These are phyloP conservation scores for Irpex sp. DNA, from an alignment of 1,284 basidiomycete genomes.

Conservation along the genomic window DNA sequence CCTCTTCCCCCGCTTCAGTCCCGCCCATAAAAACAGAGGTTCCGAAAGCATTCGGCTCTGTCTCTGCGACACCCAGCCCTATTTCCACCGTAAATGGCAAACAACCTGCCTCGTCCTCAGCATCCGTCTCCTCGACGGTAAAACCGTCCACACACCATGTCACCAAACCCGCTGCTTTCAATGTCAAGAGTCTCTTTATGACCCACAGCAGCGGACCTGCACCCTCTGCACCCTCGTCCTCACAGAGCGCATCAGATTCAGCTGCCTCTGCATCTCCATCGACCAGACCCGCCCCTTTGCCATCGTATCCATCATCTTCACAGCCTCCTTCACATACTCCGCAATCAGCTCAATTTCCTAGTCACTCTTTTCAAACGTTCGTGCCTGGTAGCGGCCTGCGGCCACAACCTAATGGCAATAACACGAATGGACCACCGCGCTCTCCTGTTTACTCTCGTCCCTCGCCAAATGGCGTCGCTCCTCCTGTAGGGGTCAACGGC, in stretches of 20 bases:
- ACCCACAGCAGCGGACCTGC: conserved; percentile 35
- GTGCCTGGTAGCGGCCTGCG: conserved; percentile 22
- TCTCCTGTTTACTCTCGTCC: conserved; percentile 63
- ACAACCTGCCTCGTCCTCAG: conserved; percentile 17
- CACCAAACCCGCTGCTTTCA: conserved; percentile 29
- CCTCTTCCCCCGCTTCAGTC: conserved; percentile 63
- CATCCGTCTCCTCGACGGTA: conserved; percentile 30
- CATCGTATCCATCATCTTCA: conserved; percentile 21
- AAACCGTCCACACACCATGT: conserved; percentile 20
- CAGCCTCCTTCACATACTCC: conserved; percentile 32
- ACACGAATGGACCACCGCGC: conserved; percentile 46
- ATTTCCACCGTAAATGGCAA: conserved; percentile 49
- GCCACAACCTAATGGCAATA: conserved; percentile 30
- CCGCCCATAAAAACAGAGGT: conserved; percentile 65
- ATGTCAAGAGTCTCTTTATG: conserved; percentile 68
- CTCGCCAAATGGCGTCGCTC: conserved; percentile 53
- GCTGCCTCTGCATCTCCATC: conserved; percentile 40
- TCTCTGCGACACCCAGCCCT: conserved; percentile 51
- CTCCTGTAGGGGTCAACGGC: conserved; percentile 42
- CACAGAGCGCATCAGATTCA: conserved; percentile 33
- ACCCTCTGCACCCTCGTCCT: conserved; percentile 28
- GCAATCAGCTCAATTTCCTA: conserved; percentile 40
- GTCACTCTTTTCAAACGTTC: conserved; percentile 42
- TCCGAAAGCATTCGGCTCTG: conserved; percentile 78
- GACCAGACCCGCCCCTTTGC: conserved; percentile 41